A percentile compares a stretch with the other conserved stretches of the same genome.
These are phyloP conservation scores for Tephrocybe sp. DNA, from an alignment of 768 basidiomycete species.

Conservation along the genomic window DNA sequence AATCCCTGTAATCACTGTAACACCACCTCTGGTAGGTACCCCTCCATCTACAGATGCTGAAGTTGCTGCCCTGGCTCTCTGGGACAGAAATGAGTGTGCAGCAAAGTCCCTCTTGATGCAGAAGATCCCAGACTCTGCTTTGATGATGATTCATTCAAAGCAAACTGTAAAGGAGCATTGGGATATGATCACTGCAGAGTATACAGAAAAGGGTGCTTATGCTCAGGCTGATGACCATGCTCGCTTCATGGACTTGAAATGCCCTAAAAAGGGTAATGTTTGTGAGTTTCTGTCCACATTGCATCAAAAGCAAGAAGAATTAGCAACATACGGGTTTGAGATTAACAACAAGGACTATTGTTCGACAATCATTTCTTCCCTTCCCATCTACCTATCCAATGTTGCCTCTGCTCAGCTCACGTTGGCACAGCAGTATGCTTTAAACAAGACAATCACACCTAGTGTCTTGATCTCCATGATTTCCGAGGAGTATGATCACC, in stretches of 20 bases:
- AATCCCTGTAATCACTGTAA: no score
- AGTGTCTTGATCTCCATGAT: slow-evolving; percentile 24
- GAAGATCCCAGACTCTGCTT: slow-evolving; percentile 31
- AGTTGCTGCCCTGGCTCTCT: no score
- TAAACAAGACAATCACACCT: slow-evolving; percentile 17
- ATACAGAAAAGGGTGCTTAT: slow-evolving; percentile 29
- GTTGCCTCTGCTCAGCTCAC: slow-evolving; percentile 27
- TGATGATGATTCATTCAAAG: slow-evolving; percentile 23
- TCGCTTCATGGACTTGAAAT: slow-evolving; percentile 28
- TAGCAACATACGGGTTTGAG: slow-evolving; percentile 26
- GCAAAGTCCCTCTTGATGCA: no score
- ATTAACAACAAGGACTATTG: slow-evolving; percentile 30
- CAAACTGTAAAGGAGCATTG: slow-evolving; percentile 29
- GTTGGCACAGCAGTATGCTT: slow-evolving; percentile 15
- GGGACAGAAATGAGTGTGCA: slow-evolving; percentile 36
- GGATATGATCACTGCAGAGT: slow-evolving; percentile 30
- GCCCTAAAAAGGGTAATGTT: slow-evolving; percentile 27
- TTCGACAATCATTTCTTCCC: slow-evolving; percentile 30
- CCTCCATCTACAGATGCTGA: no score
- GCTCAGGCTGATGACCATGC: slow-evolving; percentile 26
- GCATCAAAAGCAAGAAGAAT: slow-evolving; percentile 20
- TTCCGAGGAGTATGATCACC: slow-evolving; percentile 27
- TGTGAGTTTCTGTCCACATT: slow-evolving; percentile 26
- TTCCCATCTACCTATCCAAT: slow-evolving; percentile 25
- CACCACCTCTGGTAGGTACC: no score